Percentiles rank a stretch among this genome's conserved stretches.
Evolutionary conservation across 345 rosid species (phyloP).

Genomic region (Murraya koenigii): DNA sequence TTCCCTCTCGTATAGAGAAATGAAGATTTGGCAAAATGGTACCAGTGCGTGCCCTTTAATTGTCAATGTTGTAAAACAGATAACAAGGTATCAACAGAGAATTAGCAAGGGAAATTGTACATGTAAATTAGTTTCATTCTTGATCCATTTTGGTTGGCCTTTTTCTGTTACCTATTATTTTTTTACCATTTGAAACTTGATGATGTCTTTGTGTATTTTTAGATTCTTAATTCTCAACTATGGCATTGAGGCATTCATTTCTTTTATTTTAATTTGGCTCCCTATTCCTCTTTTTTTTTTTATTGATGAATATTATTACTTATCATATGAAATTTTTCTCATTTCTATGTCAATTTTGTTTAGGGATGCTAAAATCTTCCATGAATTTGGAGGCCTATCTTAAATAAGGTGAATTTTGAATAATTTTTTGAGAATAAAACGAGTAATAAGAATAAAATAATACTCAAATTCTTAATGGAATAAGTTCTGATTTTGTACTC

Average conservation of each 20-base stretch:
- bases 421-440: too few relatives aligned
- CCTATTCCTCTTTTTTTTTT: too few relatives aligned
- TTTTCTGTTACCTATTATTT: neutral
- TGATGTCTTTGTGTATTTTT: neutral
- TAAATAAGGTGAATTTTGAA: too few relatives aligned
- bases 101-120: neutral
- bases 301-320: too few relatives aligned
- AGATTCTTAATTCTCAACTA: neutral
- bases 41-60: constrained; percentile 8
- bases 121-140: neutral
- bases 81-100: neutral
- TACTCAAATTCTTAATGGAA: too few relatives aligned
- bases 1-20: constrained; percentile 10
- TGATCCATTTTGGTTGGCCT: neutral
- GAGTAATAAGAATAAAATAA: too few relatives aligned
- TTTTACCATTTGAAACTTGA: neutral
- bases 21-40: constrained; percentile 17
- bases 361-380: too few relatives aligned
- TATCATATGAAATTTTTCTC: too few relatives aligned
- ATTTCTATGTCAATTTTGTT: too few relatives aligned
- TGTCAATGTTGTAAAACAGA: constrained; percentile 27
- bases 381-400: too few relatives aligned
- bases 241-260: neutral
- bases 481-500: too few relatives aligned
- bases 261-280: too few relatives aligned